Evolutionary conservation across 2,329 filamentous ascomycete species (phyloP), one percentile per base, ranked within the genome.

Genomic region (Trematosphaeria pertusa): DNA sequence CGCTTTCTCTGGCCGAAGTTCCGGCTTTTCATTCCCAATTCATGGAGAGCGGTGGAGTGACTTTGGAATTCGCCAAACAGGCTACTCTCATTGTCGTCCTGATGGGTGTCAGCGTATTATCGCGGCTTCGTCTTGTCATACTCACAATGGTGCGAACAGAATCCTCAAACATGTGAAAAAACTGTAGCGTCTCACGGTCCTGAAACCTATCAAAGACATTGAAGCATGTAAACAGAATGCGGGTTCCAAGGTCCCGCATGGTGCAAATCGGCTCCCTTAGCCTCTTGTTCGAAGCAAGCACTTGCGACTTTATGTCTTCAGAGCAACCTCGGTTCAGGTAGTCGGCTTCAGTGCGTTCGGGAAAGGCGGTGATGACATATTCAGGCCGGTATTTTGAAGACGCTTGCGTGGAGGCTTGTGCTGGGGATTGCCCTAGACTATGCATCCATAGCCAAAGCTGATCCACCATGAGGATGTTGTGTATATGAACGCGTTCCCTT

Each of bases 111-210:
- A 39, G 41, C 14, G 22, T 7, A 10, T 5, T 15, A n/a, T n/a
- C n/a, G n/a, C 6, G 10, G 15, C 12, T 8, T 19, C 21, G 19
- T 11, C 15, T 19, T 11, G 6, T 20, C 10, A 7, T 18, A 41
- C 37, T 26, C 21, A 38, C 48, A 18, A 51, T 47, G 3, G 40
- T 40, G 4, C 48, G 43, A 11, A 51, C 35, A 1, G 43, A 43
- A n/a, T 51, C 48, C 21, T 46, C 43, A 26, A 51, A 51, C 43
- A 51, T 51, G 14, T 51, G 39, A 14, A 49, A 49, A 38, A 52
- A 52, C 8, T 34, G 45, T 20, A 52, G 46, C 37, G 36, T 43
- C 7, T 48, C 38, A 3, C 26, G 34, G 22, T 46, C 21, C 18
- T 52, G 41, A 20, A 48, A 35, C 7, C 46, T 21, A 22, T 49